A percentile compares a stretch with the other conserved stretches of the same genome.
Conservation (phyloP, 495 filamentous ascomycete species). For the Aspergillus sclerotioniger region DNA sequence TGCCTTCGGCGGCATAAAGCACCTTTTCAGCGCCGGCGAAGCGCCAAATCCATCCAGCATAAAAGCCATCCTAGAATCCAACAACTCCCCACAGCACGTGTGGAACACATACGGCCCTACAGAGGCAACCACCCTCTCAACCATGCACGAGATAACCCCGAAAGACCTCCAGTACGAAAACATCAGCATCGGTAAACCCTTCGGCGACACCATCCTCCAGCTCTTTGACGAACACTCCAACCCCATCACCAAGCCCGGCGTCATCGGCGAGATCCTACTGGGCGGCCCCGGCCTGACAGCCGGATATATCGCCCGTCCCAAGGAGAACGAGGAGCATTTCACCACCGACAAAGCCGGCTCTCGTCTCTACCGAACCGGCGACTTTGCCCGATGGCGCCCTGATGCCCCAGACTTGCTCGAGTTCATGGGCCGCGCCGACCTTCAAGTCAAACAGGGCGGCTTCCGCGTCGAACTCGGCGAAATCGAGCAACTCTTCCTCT, state of each 20-base stretch:
- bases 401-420: background rate
- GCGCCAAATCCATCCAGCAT: conserved; percentile 6
- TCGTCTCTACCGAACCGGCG: conserved; percentile 4
- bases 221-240: conserved; percentile 4
- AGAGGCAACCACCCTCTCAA: conserved; percentile 7
- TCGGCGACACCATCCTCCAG: conserved; percentile 3
- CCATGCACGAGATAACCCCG: background rate
- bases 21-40: conserved; percentile 14
- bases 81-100: background rate
- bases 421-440: conserved; percentile 9
- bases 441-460: conserved; percentile 9
- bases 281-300: background rate
- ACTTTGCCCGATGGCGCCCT: background rate
- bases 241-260: background rate
- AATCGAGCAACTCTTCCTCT: conserved; percentile 3
- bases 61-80: conserved; percentile 5
- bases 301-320: conserved; percentile 7
- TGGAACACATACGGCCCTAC: conserved; percentile 16
- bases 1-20: conserved; percentile 7
- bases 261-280: conserved; percentile 5
- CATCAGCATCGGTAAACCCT: conserved; percentile 5
- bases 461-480: conserved; percentile 12
- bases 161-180: conserved; percentile 2
- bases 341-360: background rate
- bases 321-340: conserved; percentile 5